phyloP scores from a whole-genome alignment of 768 basidiomycete genomes.

The Termitomyces sp. region DNA sequence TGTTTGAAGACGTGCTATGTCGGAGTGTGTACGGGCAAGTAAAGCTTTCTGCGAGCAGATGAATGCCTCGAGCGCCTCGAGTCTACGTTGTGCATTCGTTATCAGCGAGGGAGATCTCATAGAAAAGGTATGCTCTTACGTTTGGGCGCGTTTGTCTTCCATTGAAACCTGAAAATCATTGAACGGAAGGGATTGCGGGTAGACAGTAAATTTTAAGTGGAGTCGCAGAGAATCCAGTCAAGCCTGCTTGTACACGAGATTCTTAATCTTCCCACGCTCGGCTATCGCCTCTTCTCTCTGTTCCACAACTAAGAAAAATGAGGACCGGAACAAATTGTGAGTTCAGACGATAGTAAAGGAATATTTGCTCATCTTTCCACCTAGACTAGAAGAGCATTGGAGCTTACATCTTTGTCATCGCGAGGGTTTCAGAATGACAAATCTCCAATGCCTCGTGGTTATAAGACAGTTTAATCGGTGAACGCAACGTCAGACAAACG shows the following conservation, averaged over 20 bases:
- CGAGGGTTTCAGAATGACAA: neutral
- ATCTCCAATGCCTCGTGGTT: neutral
- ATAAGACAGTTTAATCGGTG: neutral
- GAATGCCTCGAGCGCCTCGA: constrained; percentile 64
- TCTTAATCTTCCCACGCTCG: constrained; percentile 10
- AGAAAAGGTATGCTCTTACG: constrained; percentile 21
- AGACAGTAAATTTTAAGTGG: neutral
- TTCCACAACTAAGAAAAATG: neutral
- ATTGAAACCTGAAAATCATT: constrained; percentile 19
- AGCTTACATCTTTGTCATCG: neutral
- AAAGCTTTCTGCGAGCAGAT: constrained; percentile 55
- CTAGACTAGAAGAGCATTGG: neutral
- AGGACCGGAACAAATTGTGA: neutral
- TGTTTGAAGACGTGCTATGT: constrained; percentile 51
- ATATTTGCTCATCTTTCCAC: neutral
- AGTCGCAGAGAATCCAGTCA: neutral
- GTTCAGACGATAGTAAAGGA: neutral
- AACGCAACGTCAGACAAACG: neutral
- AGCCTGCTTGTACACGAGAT: neutral
- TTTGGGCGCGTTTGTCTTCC: constrained; percentile 33
- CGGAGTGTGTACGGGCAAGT: constrained; percentile 54
- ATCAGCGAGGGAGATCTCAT: neutral
- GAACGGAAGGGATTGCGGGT: constrained; percentile 4
- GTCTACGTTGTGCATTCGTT: constrained; percentile 25
- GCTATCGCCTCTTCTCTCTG: neutral